Percentiles rank a stretch among this genome's conserved stretches.
Conservation (phyloP, 805 yeast species). For the Schwanniomyces sp. region DNA sequence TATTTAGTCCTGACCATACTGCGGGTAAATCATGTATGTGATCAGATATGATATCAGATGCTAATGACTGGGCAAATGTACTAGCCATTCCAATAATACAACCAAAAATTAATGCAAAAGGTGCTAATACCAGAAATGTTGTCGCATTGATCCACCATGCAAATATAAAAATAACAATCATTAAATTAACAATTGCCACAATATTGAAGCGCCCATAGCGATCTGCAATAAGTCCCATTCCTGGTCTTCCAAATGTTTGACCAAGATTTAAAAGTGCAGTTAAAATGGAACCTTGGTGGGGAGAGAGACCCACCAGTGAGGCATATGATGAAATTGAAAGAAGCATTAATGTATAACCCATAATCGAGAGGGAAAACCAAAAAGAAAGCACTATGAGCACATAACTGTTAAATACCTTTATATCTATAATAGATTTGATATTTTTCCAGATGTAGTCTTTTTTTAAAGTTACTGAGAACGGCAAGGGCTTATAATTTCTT, state of each 20-base stretch:
- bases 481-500: conserved; percentile 32
- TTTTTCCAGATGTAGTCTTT: conserved; percentile 17
- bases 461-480: conserved; percentile 21
- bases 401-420: conserved; percentile 21
- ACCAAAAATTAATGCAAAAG: conserved; percentile 29
- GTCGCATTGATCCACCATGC: conserved; percentile 42
- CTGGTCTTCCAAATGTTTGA: conserved; percentile 51
- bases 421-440: conserved; percentile 36
- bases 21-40: conserved; percentile 28
- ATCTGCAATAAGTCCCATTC: conserved; percentile 49
- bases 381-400: conserved; percentile 22
- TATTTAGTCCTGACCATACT: conserved; percentile 40
- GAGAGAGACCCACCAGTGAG: conserved; percentile 43
- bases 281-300: conserved; percentile 28
- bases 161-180: conserved; percentile 23
- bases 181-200: conserved; percentile 17
- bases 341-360: conserved; percentile 37
- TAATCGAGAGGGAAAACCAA: conserved; percentile 37
- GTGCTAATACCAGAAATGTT: conserved; percentile 29
- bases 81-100: conserved; percentile 30
- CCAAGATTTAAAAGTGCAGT: conserved; percentile 40
- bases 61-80: conserved; percentile 22
- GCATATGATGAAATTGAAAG: conserved; percentile 42
- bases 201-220: conserved; percentile 46
- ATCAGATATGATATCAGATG: conserved; percentile 19